Percentiles rank a stretch among this genome's conserved stretches.
phyloP scores from a whole-genome alignment of 2,329 filamentous ascomycete species.

The Dendryphion nanum region DNA sequence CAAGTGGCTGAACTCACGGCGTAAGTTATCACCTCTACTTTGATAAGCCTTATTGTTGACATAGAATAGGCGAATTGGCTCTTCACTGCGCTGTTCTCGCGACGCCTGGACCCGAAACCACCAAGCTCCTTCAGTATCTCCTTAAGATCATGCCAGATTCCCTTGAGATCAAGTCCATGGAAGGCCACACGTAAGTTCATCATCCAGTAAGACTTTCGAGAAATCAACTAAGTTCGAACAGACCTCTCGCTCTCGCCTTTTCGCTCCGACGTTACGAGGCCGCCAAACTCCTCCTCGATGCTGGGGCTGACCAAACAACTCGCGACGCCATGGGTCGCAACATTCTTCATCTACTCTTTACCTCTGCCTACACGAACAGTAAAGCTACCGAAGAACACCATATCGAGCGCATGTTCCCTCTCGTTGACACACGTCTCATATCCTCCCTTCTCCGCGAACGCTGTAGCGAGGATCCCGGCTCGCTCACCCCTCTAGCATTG shows the following conservation, averaged over 20 bases:
- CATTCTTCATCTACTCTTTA: conserved; percentile 61
- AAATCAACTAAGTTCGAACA: no score
- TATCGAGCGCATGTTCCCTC: conserved; percentile 48
- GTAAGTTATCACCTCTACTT: conserved; percentile 44
- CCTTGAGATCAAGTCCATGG: conserved; percentile 59
- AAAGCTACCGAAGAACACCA: conserved; percentile 16
- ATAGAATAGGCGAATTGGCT: conserved; percentile 55
- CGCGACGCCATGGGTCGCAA: conserved; percentile 65
- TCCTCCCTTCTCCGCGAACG: conserved; percentile 60
- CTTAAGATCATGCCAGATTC: conserved; percentile 60
- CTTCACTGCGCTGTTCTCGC: conserved; percentile 59
- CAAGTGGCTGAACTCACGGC: conserved; percentile 61
- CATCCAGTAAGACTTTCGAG: no score
- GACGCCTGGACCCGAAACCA: conserved; percentile 40
- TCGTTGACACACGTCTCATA: conserved; percentile 60
- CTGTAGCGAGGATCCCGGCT: conserved; percentile 48
- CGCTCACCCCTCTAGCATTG: conserved; percentile 62
- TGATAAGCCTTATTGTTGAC: conserved; percentile 3
- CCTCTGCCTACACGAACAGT: conserved; percentile 27
- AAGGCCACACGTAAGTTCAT: conserved; percentile 39
- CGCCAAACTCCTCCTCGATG: conserved; percentile 61
- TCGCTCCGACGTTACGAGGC: conserved; percentile 54
- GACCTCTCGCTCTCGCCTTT: conserved; percentile 69
- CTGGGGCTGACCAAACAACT: conserved; percentile 67
- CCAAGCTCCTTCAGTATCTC: conserved; percentile 64